Percentiles rank a stretch among this genome's conserved stretches.
Evolutionary conservation across 139 green algal genomes (phyloP).

Genomic region (Micractinium conductrix): DNA sequence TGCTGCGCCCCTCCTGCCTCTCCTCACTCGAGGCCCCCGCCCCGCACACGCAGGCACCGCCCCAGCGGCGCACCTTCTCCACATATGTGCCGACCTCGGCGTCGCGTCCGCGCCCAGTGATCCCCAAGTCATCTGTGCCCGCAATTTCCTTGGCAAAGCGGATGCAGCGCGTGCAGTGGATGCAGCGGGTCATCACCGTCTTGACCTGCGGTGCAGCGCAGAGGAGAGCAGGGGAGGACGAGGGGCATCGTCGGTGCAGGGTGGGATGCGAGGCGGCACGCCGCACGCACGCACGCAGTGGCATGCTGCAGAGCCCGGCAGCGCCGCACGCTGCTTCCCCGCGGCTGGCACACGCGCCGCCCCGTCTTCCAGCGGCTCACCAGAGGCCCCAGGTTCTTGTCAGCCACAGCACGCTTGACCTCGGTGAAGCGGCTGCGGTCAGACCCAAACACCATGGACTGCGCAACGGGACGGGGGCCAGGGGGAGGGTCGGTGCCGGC

Average conservation of each 20-base stretch:
- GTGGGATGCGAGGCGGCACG: neutral
- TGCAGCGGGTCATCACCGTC: constrained; percentile 95
- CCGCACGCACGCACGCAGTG: neutral
- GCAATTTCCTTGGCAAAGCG: constrained; percentile 96
- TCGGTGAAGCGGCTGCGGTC: constrained; percentile 94
- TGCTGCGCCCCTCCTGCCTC: too few species aligned
- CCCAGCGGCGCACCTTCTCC: constrained; percentile 29
- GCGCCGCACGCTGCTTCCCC: too few species aligned
- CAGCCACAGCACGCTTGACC: constrained; percentile 89
- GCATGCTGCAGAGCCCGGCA: neutral
- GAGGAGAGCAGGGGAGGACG: neutral
- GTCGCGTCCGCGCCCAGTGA: constrained; percentile 90
- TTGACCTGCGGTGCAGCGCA: constrained; percentile 11
- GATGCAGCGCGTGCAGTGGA: constrained; percentile 97
- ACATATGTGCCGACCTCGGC: constrained; percentile 98
- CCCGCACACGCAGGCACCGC: too few species aligned
- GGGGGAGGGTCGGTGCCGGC: too few species aligned
- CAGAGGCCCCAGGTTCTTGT: constrained; percentile 97
- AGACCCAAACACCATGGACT: constrained; percentile 94
- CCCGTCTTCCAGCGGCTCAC: too few species aligned
- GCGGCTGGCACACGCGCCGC: too few species aligned
- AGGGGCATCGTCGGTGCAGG: too few species aligned
- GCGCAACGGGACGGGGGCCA: constrained; percentile 20
- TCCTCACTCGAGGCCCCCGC: too few species aligned
- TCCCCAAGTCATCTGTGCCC: constrained; percentile 93